phyloP scores from a whole-genome alignment of 306 rosid species.

The Castanospermum australe region DNA sequence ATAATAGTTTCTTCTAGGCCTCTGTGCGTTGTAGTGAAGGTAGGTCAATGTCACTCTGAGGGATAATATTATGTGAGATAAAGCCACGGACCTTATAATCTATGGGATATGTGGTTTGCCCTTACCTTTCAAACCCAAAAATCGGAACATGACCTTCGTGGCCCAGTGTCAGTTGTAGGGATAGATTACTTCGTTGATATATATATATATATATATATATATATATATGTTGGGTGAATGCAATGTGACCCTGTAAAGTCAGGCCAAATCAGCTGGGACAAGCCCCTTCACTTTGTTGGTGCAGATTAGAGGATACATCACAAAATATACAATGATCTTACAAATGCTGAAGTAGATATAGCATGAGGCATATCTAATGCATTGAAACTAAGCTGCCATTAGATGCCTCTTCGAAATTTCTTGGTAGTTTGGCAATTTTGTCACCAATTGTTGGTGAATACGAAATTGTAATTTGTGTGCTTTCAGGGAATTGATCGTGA shows the following conservation, averaged over 20 bases:
- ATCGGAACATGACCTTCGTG: neutral
- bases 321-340: neutral
- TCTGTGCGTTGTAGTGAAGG: neutral
- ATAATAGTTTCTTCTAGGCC: neutral
- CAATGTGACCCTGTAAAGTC: neutral
- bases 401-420: constrained; percentile 9
- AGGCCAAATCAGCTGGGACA: neutral
- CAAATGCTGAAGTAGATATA: neutral
- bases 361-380: neutral
- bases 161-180: neutral
- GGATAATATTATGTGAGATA: neutral
- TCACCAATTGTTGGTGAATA: constrained; percentile 29
- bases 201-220: too few relatives aligned
- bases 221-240: neutral
- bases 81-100: neutral
- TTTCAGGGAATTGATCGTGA: constrained; percentile 86
- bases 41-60: neutral
- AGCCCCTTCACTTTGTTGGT: neutral
- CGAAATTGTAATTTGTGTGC: constrained; percentile 17
- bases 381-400: neutral
- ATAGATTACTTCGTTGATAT: neutral
- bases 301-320: neutral
- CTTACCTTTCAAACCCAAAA: neutral
- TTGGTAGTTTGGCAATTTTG: neutral
- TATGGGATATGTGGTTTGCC: constrained; percentile 3